Evolutionary conservation across 2,329 filamentous ascomycete genomes (phyloP), one percentile per base, ranked within the genome.

Genomic region (Bipolaris zeicola): DNA sequence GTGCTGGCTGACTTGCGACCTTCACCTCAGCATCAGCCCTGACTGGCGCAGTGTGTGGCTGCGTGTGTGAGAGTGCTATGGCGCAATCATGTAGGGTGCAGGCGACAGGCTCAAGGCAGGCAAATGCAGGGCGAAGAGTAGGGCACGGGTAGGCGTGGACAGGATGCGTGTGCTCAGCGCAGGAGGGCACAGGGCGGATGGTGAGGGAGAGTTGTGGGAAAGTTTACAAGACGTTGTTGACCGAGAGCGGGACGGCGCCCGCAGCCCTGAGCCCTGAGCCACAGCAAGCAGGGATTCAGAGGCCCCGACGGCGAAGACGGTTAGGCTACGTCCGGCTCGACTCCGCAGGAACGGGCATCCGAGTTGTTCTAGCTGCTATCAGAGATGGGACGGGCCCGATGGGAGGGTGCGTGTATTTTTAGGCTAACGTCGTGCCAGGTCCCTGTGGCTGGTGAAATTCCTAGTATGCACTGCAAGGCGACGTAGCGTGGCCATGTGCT

Each of bases 21-120:
- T 58, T 65, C 64, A 67, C 60, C 34, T 62, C 62, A 64, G 67
- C 71, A 71, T 73, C 65, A 62, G 68, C 66, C 44, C 66, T 65
- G 55, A 54, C 53, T 67, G 68, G 64, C 70, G 71, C 64, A 31
- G 42, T 44, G 22, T 18, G 24, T 31, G 11, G 18, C 7, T 44
- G 7, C 14, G 42, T 13, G 42, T 16, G 37, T 18, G 14, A 65
- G 36, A 50, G 55, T 50, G 64, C 60, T 62, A 63, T 64, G 48
- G 62, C 60, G 62, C 58, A 59, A 51, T 53, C 63, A 67, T 67
- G 47, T 34, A 61, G 59, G 47, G 48, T 26, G 37, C 47, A 28
- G 49, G 52, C 20, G 44, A 41, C 36, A 24, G 22, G 22, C 22
- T 1, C 1, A 4, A 28, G 43, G 28, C 18, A 50, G 54, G 57